Base-by-base conservation (phyloP, 2,329 filamentous ascomycete genomes). In the Teratosphaeriaceae sp. region DNA sequence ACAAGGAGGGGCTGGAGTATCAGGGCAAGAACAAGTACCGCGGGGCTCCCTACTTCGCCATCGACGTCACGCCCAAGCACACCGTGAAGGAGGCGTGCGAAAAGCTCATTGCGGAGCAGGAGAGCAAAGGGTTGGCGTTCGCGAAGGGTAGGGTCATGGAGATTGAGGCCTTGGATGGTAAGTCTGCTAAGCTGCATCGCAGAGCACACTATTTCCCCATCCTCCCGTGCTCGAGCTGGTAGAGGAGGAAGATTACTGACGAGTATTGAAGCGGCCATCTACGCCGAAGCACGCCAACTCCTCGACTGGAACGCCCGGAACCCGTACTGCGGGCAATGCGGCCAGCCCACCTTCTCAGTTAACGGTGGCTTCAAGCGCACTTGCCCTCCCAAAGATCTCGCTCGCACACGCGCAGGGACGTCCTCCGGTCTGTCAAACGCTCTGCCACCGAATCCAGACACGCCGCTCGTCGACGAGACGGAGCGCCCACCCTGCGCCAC, bases 271-370 rank as follows among this genome's bases (percentile, higher is more conserved):
- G 92, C 89, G 46, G 88, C 89, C 38, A 85, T 95, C 35, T 95
- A 88, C 55, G 90, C 88, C 12, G 87, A 95, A 65, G 86, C 88
- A 6, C 82, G 90, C 43, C 85, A 88, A 35, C 74, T 96, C 20
- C 72, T 94, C 26, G 92, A 97, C 69, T 98, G 92, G 92, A 97
- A 98, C 68, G 75, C 75, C 20, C 84, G 90, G 40, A 95, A 94
- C 66, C 85, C 84, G 22, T 98, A 88, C 73, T 98, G 92, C 65
- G 88, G 82, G 23, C 83, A 84, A 43, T 98, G 92, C 65, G 90
- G 92, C 24, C 78, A 85, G 58, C 80, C 77, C 19, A 97, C 88
- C 0, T 70, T 96, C 47, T 84, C 83, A 15, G 73, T 86, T 20
- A 83, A 89, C 56, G 84, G 80, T 3, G 86, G 86, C 38, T 88